Conservation (phyloP, 2,329 filamentous ascomycete genomes). For the Aureobasidium zeae region DNA sequence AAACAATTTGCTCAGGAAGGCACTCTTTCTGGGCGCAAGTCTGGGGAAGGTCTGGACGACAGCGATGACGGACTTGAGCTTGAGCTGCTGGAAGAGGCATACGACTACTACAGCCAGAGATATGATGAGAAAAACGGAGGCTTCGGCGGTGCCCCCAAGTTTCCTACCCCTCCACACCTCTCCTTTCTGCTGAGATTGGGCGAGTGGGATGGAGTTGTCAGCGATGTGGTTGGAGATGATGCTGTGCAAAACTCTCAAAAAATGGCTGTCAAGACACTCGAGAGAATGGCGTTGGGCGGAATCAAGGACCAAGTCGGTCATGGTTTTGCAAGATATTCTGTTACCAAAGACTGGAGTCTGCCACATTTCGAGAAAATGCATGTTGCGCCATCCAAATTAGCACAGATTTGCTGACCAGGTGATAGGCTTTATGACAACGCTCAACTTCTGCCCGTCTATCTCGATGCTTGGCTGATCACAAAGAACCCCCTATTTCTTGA, state of each 20-base stretch:
- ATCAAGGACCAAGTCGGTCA: constrained; percentile 68
- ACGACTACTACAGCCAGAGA: constrained; percentile 66
- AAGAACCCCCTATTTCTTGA: constrained; percentile 64
- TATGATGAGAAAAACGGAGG: constrained; percentile 73
- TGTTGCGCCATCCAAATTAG: constrained; percentile 12
- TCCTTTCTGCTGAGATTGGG: constrained; percentile 69
- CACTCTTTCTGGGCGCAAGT: constrained; percentile 42
- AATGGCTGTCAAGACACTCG: constrained; percentile 74
- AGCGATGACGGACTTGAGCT: constrained; percentile 66
- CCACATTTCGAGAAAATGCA: constrained; percentile 94
- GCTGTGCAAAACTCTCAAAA: constrained; percentile 64
- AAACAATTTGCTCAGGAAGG: constrained; percentile 85
- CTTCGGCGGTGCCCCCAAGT: constrained; percentile 71
- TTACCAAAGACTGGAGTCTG: constrained; percentile 84
- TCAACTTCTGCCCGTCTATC: constrained; percentile 70
- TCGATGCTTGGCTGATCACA: constrained; percentile 71
- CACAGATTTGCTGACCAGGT: constrained; percentile 12
- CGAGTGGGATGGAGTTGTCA: constrained; percentile 60
- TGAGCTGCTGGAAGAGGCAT: constrained; percentile 85
- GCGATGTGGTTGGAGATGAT: constrained; percentile 75
- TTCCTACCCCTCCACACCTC: constrained; percentile 78
- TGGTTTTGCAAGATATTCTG: constrained; percentile 76
- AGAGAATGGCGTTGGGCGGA: constrained; percentile 64
- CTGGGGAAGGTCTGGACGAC: constrained; percentile 20
- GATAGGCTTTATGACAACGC: constrained; percentile 71